phyloP scores from a whole-genome alignment of 805 yeast species.

The Kregervanrija fluxuum region DNA sequence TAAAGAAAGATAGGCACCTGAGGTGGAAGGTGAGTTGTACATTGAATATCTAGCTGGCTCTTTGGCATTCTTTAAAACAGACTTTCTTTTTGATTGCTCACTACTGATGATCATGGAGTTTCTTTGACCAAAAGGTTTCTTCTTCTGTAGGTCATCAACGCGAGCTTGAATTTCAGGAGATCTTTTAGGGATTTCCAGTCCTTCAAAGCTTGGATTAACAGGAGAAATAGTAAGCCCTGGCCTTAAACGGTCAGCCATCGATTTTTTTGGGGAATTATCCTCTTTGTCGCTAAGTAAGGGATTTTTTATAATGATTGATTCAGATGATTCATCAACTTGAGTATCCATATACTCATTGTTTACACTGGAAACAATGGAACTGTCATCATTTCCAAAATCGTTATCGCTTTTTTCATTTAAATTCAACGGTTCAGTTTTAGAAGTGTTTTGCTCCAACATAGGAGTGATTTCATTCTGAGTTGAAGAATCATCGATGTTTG shows the following conservation, averaged over 20 bases:
- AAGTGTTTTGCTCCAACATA: too few species aligned
- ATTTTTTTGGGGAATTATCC: conserved; percentile 1
- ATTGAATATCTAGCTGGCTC: conserved; percentile 13
- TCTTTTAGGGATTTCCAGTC: conserved; percentile 26
- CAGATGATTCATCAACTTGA: too few species aligned
- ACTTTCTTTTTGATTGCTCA: conserved; percentile 26
- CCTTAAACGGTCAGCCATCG: conserved; percentile 43
- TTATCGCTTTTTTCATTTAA: too few species aligned
- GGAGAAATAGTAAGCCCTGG: conserved; percentile 26
- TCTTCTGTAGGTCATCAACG: conserved; percentile 5
- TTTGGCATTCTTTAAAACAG: conserved; percentile 39
- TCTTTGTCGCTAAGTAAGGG: conserved; percentile 1
- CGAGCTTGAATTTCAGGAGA: conserved; percentile 15
- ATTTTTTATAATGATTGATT: too few species aligned
- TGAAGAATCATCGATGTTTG: too few species aligned
- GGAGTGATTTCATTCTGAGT: too few species aligned
- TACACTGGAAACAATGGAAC: too few species aligned
- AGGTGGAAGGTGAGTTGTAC: conserved; percentile 36
- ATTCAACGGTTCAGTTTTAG: too few species aligned
- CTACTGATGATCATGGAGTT: too few species aligned
- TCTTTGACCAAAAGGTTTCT: background rate
- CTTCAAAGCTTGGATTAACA: conserved; percentile 12
- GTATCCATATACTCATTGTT: too few species aligned
- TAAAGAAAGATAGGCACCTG: conserved; percentile 56
- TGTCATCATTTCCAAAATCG: too few species aligned